Percentiles rank a stretch among this genome's conserved stretches.
Conservation (phyloP, 345 rosid species). For the Punica granatum region DNA sequence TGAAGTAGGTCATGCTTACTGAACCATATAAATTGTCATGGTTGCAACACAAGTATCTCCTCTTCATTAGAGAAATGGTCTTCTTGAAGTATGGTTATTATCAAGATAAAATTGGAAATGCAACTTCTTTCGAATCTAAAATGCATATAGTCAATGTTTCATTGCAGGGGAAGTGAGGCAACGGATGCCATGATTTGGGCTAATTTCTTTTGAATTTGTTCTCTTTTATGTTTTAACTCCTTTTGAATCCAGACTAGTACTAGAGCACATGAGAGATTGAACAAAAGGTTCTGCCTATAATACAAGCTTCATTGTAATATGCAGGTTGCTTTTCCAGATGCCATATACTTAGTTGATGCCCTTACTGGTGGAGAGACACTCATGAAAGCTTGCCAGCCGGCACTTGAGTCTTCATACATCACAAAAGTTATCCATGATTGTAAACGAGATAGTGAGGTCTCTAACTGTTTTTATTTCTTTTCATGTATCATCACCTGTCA, state of each 20-base stretch:
- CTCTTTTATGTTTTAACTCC: not conserved
- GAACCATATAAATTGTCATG: not conserved
- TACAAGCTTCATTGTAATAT: conserved; percentile 14
- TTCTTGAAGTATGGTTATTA: not conserved
- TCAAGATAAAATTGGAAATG: not conserved
- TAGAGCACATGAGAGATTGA: not conserved
- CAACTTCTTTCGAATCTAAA: not conserved
- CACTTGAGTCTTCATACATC: conserved; percentile 81
- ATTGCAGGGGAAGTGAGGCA: not conserved
- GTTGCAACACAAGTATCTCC: not conserved
- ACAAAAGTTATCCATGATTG: conserved; percentile 97
- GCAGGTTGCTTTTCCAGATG: conserved; percentile 95
- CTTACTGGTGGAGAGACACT: conserved; percentile 65
- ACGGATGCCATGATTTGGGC: not conserved
- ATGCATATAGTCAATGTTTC: not conserved
- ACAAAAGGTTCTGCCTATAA: conserved; percentile 2
- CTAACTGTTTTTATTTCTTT: conserved; percentile 24
- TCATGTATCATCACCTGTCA: conserved; percentile 11
- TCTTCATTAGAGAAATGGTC: not conserved
- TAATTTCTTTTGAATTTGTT: not conserved
- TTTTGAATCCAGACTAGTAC: not conserved
- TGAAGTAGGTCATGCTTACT: not conserved
- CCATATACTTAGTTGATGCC: conserved; percentile 79
- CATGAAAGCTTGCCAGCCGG: conserved; percentile 89
- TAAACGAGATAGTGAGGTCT: conserved; percentile 98